Percentiles rank a stretch among this genome's conserved stretches.
Evolutionary conservation across 164 flowering plant genomes (phyloP).

Genomic region (Buxus sempervirens): DNA sequence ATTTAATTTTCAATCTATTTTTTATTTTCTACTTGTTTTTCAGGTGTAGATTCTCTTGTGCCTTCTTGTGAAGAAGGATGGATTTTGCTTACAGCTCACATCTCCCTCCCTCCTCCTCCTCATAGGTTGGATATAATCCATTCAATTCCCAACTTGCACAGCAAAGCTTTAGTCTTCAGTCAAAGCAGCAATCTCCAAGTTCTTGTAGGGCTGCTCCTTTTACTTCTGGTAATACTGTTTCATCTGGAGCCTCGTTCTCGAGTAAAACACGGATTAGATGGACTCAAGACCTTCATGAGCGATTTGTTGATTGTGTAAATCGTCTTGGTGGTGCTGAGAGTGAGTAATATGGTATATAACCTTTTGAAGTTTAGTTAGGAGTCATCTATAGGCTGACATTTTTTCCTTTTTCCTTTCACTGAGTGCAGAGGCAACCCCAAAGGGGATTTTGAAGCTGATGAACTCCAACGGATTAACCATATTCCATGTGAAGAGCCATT

Average conservation of each 20-base stretch:
- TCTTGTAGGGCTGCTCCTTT: no score
- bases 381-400: no score
- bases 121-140: constrained; percentile 18
- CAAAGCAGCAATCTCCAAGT: constrained; percentile 30
- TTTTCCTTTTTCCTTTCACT: constrained; percentile 4
- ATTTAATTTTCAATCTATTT: no score
- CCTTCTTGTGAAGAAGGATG: not conserved
- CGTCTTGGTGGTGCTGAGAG: constrained; percentile 94
- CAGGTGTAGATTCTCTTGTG: not conserved
- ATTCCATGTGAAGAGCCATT: constrained; percentile 93
- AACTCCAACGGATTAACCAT: constrained; percentile 83
- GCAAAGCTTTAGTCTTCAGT: constrained; percentile 20
- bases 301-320: constrained; percentile 80
- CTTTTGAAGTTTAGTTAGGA: no score
- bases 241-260: constrained; percentile 27
- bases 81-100: not conserved
- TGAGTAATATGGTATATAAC: constrained; percentile 27
- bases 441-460: constrained; percentile 91
- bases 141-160: constrained; percentile 19
- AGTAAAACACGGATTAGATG: constrained; percentile 82
- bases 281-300: constrained; percentile 87
- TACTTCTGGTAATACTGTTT: no score
- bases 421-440: constrained; percentile 83
- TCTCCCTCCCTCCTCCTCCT: not conserved
- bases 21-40: not conserved